Evolutionary conservation across 2,329 filamentous ascomycete species (phyloP).

Genomic region (Beauveria medogensis): DNA sequence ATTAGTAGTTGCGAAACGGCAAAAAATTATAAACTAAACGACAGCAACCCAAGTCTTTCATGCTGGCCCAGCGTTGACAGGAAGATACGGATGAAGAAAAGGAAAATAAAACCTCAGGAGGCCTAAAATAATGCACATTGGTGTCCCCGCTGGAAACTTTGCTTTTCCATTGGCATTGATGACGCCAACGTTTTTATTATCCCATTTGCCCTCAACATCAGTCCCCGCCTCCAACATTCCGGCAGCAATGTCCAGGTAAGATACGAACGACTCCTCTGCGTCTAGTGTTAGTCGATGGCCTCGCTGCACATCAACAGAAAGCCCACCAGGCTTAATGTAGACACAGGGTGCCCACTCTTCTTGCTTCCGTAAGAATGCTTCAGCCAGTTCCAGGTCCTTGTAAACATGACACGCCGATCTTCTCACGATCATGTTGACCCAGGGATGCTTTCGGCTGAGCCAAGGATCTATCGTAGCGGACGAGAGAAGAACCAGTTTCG

Average conservation of each 20-base stretch:
- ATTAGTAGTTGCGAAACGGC: background rate
- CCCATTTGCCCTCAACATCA: conserved; percentile 21
- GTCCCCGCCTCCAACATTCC: conserved; percentile 40
- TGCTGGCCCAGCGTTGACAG: background rate
- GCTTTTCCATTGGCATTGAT: conserved; percentile 4
- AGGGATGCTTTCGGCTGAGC: conserved; percentile 21
- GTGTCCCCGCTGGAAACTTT: conserved; percentile 1
- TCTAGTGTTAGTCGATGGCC: conserved; percentile 33
- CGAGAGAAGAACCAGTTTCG: conserved; percentile 34
- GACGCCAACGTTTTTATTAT: conserved; percentile 17
- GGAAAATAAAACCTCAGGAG: background rate
- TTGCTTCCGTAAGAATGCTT: conserved; percentile 29
- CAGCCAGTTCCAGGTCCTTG: conserved; percentile 22
- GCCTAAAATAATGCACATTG: background rate
- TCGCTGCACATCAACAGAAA: conserved; percentile 17
- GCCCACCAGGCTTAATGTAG: conserved; percentile 32
- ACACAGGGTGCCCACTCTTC: conserved; percentile 28
- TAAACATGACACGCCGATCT: conserved; percentile 20
- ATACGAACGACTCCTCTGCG: conserved; percentile 29
- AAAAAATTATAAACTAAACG: background rate
- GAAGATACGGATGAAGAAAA: background rate
- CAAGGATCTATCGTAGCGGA: conserved; percentile 33
- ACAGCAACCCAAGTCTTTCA: background rate
- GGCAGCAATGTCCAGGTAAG: conserved; percentile 18
- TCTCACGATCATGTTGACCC: conserved; percentile 10